Percentiles rank a stretch among this genome's conserved stretches.
These are phyloP conservation scores for Gyromitra esculenta DNA, from an alignment of 2,329 filamentous ascomycete genomes.

Conservation along the genomic window DNA sequence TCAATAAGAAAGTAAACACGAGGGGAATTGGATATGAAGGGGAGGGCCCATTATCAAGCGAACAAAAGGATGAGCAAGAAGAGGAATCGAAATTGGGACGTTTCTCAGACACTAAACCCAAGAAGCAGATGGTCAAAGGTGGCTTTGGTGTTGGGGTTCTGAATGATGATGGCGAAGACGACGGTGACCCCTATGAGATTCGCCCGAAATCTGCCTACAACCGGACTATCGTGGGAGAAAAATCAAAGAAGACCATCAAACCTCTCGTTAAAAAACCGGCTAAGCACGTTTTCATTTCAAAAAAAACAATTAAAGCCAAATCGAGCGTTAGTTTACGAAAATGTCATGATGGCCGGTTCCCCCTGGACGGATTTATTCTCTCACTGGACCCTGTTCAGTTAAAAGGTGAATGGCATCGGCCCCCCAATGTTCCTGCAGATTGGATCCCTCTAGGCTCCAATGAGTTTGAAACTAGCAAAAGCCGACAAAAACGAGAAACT, in stretches of 20 bases:
- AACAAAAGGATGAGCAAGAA: conserved; percentile 56
- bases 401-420: conserved; percentile 66
- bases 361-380: conserved; percentile 81
- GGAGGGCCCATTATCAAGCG: conserved; percentile 62
- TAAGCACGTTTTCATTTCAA: conserved; percentile 80
- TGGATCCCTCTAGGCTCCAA: conserved; percentile 66
- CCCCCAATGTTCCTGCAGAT: conserved; percentile 73
- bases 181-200: conserved; percentile 92
- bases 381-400: conserved; percentile 63
- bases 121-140: conserved; percentile 64
- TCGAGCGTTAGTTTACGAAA: conserved; percentile 67
- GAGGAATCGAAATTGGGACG: conserved; percentile 63
- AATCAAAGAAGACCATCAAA: conserved; percentile 74
- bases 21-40: conserved; percentile 76
- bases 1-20: conserved; percentile 72
- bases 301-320: conserved; percentile 66
- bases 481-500: conserved; percentile 9
- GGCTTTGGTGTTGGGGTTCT: conserved; percentile 88
- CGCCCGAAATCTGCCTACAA: conserved; percentile 92
- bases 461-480: conserved; percentile 1
- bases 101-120: conserved; percentile 56
- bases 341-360: conserved; percentile 84
- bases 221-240: conserved; percentile 80
- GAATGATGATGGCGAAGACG: conserved; percentile 93
- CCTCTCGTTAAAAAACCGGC: conserved; percentile 59